These are phyloP conservation scores for Calophaca sinica DNA, from an alignment of 306 rosid species.

Conservation along the genomic window DNA sequence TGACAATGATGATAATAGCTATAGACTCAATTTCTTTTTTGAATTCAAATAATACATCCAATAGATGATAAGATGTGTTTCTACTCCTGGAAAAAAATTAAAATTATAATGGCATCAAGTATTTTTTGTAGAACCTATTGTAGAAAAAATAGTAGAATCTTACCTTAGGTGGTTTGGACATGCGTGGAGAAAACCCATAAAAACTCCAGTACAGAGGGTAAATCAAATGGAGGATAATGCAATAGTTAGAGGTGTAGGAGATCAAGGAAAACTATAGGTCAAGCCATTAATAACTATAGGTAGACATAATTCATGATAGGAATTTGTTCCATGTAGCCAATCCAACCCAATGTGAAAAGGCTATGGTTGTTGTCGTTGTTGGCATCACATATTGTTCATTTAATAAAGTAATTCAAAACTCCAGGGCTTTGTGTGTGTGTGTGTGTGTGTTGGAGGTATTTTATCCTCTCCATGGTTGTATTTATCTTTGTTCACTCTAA, in stretches of 20 bases:
- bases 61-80: constrained; percentile 1
- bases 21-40: constrained; percentile 20
- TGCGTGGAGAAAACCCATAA: neutral
- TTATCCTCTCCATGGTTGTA: neutral
- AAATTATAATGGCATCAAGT: constrained; percentile 9
- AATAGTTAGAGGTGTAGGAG: neutral
- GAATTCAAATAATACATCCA: constrained; percentile 24
- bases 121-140: neutral
- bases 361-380: neutral
- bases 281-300: neutral
- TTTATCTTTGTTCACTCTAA: neutral
- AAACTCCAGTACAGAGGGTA: neutral
- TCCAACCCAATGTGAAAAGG: neutral
- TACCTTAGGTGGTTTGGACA: neutral
- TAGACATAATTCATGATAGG: constrained; percentile 11
- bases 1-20: constrained; percentile 5
- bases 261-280: neutral
- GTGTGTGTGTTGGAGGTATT: neutral
- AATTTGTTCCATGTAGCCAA: neutral
- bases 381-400: constrained; percentile 17
- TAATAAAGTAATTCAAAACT: too few relatives aligned
- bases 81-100: neutral
- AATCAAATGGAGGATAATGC: neutral
- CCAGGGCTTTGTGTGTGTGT: neutral
- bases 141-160: neutral